These are phyloP conservation scores for Lachancea dasiensis DNA, from an alignment of 805 yeast genomes.

Conservation along the genomic window DNA sequence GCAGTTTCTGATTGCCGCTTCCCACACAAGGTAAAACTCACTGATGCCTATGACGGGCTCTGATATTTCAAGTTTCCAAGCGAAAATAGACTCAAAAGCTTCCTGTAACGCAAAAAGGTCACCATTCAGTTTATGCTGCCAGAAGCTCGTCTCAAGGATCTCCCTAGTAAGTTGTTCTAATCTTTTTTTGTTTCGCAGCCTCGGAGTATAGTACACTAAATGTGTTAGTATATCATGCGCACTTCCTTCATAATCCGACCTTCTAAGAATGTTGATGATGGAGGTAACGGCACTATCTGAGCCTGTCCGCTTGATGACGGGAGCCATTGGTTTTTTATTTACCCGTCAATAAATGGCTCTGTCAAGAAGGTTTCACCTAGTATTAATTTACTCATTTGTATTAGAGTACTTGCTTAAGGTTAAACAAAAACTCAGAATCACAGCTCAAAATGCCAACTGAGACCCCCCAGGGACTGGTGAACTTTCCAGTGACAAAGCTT, in stretches of 20 bases:
- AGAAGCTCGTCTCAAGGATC: constrained; percentile 13
- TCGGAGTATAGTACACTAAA: constrained; percentile 26
- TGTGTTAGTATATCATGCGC: constrained; percentile 16
- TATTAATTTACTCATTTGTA: too few relatives aligned
- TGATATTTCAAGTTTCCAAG: constrained; percentile 30
- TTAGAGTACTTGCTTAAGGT: too few relatives aligned
- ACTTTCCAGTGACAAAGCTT: constrained; percentile 27
- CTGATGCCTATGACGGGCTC: constrained; percentile 24
- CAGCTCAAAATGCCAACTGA: constrained; percentile 21
- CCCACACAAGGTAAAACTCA: constrained; percentile 24
- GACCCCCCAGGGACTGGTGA: constrained; percentile 19
- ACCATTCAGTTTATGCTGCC: constrained; percentile 8
- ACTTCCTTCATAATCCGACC: background rate
- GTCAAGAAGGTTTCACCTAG: too few relatives aligned
- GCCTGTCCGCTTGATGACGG: background rate
- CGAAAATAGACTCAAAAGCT: constrained; percentile 18
- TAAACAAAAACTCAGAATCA: too few relatives aligned
- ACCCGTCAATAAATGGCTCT: too few relatives aligned
- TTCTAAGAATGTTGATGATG: constrained; percentile 4
- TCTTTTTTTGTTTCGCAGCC: constrained; percentile 12
- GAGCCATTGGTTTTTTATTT: too few relatives aligned
- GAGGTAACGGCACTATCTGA: constrained; percentile 6
- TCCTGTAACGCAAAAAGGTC: constrained; percentile 14
- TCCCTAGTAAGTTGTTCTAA: constrained; percentile 14
- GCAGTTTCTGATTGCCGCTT: constrained; percentile 13